Conservation (phyloP, 2,329 filamentous ascomycete genomes). For the Chaetomium sp. region DNA sequence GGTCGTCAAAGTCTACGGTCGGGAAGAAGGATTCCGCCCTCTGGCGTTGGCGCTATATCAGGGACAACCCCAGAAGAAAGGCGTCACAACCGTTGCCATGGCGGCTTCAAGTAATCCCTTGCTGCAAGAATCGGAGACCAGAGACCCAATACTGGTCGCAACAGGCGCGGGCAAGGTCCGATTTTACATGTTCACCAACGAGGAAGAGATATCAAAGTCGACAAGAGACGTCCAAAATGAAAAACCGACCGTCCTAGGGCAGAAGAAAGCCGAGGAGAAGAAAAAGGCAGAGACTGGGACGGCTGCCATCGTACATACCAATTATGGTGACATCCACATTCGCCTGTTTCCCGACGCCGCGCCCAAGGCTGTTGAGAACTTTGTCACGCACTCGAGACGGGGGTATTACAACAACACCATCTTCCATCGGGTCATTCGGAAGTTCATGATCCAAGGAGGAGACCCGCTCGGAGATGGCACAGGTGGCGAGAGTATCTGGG, state of each 20-base stretch:
- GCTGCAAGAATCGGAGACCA: conserved; percentile 80
- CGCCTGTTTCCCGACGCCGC: conserved; percentile 89
- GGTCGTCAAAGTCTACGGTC: conserved; percentile 82
- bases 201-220: conserved; percentile 73
- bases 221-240: conserved; percentile 92
- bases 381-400: conserved; percentile 80
- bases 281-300: conserved; percentile 68
- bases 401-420: conserved; percentile 98
- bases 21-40: conserved; percentile 80
- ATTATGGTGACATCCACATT: conserved; percentile 86
- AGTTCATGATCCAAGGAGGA: conserved; percentile 94
- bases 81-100: conserved; percentile 91
- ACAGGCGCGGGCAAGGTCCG: conserved; percentile 83
- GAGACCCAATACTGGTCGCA: conserved; percentile 80
- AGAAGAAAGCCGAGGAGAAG: conserved; percentile 48
- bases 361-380: conserved; percentile 94
- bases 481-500: conserved; percentile 88
- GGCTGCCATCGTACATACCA: conserved; percentile 83
- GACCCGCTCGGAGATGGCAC: conserved; percentile 86
- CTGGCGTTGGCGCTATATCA: conserved; percentile 85
- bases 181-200: conserved; percentile 98
- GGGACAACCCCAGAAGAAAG: conserved; percentile 90
- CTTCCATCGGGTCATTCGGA: conserved; percentile 93
- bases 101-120: conserved; percentile 91
- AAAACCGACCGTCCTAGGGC: conserved; percentile 64